A percentile compares a stretch with the other conserved stretches of the same genome.
These are phyloP conservation scores for Aspergillus coremiiformis DNA, from an alignment of 495 filamentous ascomycete genomes.

Conservation along the genomic window DNA sequence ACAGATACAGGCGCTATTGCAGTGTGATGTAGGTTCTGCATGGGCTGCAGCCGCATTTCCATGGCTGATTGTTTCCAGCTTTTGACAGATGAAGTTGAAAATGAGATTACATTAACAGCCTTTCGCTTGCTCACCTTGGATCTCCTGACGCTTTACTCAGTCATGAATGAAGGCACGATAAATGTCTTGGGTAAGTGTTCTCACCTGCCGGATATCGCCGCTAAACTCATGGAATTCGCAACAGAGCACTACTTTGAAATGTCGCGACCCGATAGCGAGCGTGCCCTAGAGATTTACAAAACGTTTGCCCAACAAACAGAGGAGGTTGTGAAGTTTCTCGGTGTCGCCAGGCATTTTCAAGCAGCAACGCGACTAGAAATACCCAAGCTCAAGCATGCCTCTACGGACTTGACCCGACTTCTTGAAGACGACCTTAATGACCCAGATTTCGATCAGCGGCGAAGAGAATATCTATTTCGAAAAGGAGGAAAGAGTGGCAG, in stretches of 20 bases:
- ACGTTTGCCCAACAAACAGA: slow-evolving; percentile 90
- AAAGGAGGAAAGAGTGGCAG: slow-evolving; percentile 65
- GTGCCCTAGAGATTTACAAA: slow-evolving; percentile 88
- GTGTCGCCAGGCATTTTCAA: slow-evolving; percentile 80
- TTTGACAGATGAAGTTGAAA: slow-evolving; percentile 82
- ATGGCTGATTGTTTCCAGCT: slow-evolving; percentile 50
- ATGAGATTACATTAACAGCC: slow-evolving; percentile 94
- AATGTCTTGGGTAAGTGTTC: slow-evolving; percentile 78
- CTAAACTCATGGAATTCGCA: background rate
- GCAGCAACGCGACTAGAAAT: slow-evolving; percentile 88
- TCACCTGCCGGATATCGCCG: background rate
- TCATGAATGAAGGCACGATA: slow-evolving; percentile 96
- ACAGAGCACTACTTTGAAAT: slow-evolving; percentile 97
- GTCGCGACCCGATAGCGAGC: slow-evolving; percentile 87
- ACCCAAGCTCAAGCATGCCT: slow-evolving; percentile 95
- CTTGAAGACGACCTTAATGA: slow-evolving; percentile 95
- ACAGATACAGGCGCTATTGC: slow-evolving; percentile 76
- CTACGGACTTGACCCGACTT: slow-evolving; percentile 78
- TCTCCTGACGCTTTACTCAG: slow-evolving; percentile 82
- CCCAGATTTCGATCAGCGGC: slow-evolving; percentile 89
- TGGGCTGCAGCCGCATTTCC: background rate
- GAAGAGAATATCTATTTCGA: slow-evolving; percentile 81
- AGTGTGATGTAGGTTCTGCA: slow-evolving; percentile 68
- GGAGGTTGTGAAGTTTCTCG: slow-evolving; percentile 82
- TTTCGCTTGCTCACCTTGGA: slow-evolving; percentile 90